These are phyloP conservation scores for Ophioceras dolichostomum DNA, from an alignment of 2,329 filamentous ascomycete genomes.

Conservation along the genomic window DNA sequence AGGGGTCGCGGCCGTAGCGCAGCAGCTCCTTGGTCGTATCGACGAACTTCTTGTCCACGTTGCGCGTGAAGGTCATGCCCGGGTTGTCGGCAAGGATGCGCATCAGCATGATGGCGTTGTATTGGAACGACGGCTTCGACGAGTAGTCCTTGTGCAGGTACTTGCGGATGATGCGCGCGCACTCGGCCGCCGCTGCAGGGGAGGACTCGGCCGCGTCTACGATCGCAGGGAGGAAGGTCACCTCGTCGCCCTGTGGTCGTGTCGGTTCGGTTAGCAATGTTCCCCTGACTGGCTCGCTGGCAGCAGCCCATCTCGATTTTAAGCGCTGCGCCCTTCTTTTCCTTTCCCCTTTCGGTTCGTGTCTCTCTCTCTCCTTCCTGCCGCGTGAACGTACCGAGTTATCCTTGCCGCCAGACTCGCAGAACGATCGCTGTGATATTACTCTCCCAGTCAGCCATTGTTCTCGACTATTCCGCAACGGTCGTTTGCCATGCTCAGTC, in stretches of 20 bases:
- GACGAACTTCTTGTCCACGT: slow-evolving; percentile 77
- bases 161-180: slow-evolving; percentile 69
- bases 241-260: slow-evolving; percentile 67
- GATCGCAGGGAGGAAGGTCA: slow-evolving; percentile 82
- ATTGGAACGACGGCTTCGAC: slow-evolving; percentile 59
- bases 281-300: neutral
- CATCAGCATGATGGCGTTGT: slow-evolving; percentile 92
- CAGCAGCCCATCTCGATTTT: no score
- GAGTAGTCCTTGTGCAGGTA: slow-evolving; percentile 65
- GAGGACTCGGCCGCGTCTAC: slow-evolving; percentile 93
- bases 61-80: slow-evolving; percentile 78
- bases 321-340: no score
- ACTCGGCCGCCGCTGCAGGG: slow-evolving; percentile 70
- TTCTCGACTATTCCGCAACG: no score
- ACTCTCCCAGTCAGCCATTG: no score
- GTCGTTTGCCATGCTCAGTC: no score
- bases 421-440: slow-evolving; percentile 71
- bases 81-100: slow-evolving; percentile 90
- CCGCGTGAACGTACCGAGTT: slow-evolving; percentile 37
- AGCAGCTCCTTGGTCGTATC: slow-evolving; percentile 64
- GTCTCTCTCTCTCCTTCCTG: no score
- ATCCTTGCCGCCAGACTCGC: slow-evolving; percentile 57
- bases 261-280: no score
- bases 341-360: no score
- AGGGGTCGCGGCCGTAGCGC: slow-evolving; percentile 55